These are phyloP conservation scores for Suillus luteus DNA, from an alignment of 768 basidiomycete species.

Conservation along the genomic window DNA sequence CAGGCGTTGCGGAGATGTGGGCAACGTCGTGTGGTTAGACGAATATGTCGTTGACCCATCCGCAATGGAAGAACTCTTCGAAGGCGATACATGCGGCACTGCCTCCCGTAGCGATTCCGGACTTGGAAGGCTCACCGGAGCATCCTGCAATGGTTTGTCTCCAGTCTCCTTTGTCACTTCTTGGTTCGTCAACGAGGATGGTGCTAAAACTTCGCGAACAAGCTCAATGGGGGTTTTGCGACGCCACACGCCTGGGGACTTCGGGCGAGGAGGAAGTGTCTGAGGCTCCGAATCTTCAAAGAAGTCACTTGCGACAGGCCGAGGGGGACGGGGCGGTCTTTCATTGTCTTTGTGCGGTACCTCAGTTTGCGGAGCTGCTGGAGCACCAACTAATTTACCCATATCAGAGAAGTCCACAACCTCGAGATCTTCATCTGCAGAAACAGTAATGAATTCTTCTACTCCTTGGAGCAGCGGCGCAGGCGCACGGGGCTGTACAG, in stretches of 20 bases:
- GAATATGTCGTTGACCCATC: constrained; percentile 15
- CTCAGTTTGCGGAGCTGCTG: constrained; percentile 21
- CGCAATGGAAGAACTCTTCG: constrained; percentile 19
- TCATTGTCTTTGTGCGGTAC: constrained; percentile 23
- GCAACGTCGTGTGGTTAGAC: constrained; percentile 22
- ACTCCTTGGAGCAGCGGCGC: constrained; percentile 35
- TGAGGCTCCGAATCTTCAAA: constrained; percentile 50
- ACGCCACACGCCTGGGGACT: constrained; percentile 48
- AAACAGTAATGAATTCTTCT: constrained; percentile 41
- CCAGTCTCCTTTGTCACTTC: background rate
- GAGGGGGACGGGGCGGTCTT: constrained; percentile 34
- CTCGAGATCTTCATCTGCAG: constrained; percentile 64
- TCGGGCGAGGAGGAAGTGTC: constrained; percentile 29
- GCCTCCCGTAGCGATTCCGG: constrained; percentile 7
- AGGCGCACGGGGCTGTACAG: constrained; percentile 37
- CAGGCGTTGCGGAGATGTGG: constrained; percentile 24
- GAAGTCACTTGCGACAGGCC: constrained; percentile 71
- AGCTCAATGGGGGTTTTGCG: constrained; percentile 25
- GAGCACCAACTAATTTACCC: constrained; percentile 59
- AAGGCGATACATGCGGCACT: constrained; percentile 1
- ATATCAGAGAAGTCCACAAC: constrained; percentile 82
- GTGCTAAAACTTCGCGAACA: background rate
- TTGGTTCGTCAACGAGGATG: constrained; percentile 2
- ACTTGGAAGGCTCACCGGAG: background rate
- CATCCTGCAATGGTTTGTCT: background rate